phyloP scores from a whole-genome alignment of 345 rosid species.

The Salix caprea region DNA sequence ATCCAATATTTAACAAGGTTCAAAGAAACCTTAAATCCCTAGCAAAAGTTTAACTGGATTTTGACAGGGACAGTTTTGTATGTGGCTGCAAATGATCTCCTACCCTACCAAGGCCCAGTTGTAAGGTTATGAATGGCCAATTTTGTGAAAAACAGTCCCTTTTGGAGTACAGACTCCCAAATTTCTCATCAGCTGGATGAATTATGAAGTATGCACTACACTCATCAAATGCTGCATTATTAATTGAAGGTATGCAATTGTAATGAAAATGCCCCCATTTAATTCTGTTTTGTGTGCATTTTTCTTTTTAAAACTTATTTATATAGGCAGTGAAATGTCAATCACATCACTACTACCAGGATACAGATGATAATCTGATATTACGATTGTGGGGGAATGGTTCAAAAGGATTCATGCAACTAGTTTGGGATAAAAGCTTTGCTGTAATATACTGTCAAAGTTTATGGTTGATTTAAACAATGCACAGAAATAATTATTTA shows the following conservation, averaged over 20 bases:
- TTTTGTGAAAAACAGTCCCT: slow-evolving; percentile 1
- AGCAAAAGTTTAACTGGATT: neutral
- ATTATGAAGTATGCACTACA: neutral
- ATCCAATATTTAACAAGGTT: slow-evolving; percentile 58
- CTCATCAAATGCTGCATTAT: neutral
- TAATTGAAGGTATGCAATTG: neutral
- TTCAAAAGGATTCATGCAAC: neutral
- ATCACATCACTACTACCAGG: neutral
- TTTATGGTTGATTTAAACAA: neutral
- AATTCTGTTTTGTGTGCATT: neutral
- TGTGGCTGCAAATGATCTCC: neutral
- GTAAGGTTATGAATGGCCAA: neutral
- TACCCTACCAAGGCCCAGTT: neutral
- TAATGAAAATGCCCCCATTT: neutral
- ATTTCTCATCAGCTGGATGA: neutral
- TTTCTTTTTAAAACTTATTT: neutral
- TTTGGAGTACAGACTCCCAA: neutral
- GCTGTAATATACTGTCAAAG: neutral
- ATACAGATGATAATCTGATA: neutral
- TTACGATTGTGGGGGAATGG: neutral
- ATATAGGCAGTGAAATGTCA: neutral
- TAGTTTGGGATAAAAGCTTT: neutral
- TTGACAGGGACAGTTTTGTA: neutral
- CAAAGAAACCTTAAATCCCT: slow-evolving; percentile 19
- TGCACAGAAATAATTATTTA: neutral